Evolutionary conservation across 352 stramenopile genomes (phyloP), one percentile per base, ranked within the genome.

Genomic region (Lagenidium sp.): DNA sequence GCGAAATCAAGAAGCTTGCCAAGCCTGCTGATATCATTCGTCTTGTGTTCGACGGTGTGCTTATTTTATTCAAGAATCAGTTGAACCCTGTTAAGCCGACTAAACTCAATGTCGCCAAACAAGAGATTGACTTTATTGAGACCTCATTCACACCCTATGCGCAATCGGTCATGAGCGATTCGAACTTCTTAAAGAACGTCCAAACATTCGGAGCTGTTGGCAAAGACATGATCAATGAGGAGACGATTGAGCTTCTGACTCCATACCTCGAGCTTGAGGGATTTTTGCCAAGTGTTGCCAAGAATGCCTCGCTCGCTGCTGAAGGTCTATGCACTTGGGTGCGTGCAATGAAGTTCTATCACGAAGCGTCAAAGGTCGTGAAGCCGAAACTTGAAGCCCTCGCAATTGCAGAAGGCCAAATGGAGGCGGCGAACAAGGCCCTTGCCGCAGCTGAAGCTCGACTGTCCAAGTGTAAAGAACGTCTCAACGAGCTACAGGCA

Each of bases 21-120:
- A 99, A 98, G 50, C 95, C 96, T 1, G 90, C 88, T n/a, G 93
- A 98, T 57, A 98, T 99, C 47, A 98, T 99, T 57, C 96, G 97
- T 28, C 66, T 99, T 1, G 94, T 99, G 31, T 98, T 99, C 53
- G 96, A 99, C 60, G 94, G 95, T 37, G 94, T 99, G 47, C 55
- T 98, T 11, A 97, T 99, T 51, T 55, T 99, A 13, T 98, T 98
- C 60, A 95, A 98, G 48, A 67, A 95, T 50, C 86, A 87, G 37
- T 54, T 98, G 16, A 91, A 89, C 25, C 53, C 65, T 0, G 83
- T 98, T 23, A 97, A 98, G 63, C 73, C 77, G 6, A 88, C 83
- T 38, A 98, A 97, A 65, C 71, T 98, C 11, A 97, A 95, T 29
- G 94, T 99, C 13, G 90, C 92, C 10, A 98, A 98, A 71, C 81